Conservation (phyloP, 345 rosid genomes). For the Erysimum cheiranthoides region DNA sequence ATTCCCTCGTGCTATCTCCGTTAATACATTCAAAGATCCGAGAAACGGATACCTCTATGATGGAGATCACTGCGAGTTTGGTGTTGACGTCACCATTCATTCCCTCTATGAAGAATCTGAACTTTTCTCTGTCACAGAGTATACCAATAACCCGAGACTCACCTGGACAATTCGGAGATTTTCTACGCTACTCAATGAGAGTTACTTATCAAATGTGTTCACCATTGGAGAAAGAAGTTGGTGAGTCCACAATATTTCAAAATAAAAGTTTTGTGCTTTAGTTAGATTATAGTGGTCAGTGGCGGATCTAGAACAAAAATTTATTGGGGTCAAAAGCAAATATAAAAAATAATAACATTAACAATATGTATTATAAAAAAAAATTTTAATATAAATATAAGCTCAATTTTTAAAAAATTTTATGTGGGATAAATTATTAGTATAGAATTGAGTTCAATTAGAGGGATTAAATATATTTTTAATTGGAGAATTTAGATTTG, state of each 20-base stretch:
- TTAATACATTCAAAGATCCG: constrained; percentile 20
- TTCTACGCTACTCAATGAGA: not conserved
- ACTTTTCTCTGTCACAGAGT: constrained; percentile 22
- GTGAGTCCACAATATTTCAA: constrained; percentile 21
- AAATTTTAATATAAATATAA: too few relatives aligned
- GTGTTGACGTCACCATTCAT: constrained; percentile 33
- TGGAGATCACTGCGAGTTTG: constrained; percentile 44
- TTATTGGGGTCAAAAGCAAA: too few relatives aligned
- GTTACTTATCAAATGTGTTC: not conserved
- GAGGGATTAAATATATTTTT: too few relatives aligned
- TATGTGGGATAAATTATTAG: too few relatives aligned
- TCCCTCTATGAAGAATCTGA: not conserved
- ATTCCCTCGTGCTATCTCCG: constrained; percentile 9
- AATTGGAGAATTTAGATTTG: too few relatives aligned
- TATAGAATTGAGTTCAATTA: too few relatives aligned
- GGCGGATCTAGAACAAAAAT: too few relatives aligned
- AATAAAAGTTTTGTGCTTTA: not conserved
- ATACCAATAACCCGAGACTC: not conserved
- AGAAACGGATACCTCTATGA: constrained; percentile 33
- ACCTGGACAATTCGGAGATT: constrained; percentile 15
- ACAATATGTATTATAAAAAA: too few relatives aligned
- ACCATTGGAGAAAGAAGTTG: constrained; percentile 33
- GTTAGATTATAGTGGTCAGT: not conserved
- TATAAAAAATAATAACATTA: too few relatives aligned
- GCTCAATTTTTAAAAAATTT: too few relatives aligned